Evolutionary conservation across 139 green algal species (phyloP), one percentile per base, ranked within the genome.

Genomic region (Raphidocelis subcapitata): DNA sequence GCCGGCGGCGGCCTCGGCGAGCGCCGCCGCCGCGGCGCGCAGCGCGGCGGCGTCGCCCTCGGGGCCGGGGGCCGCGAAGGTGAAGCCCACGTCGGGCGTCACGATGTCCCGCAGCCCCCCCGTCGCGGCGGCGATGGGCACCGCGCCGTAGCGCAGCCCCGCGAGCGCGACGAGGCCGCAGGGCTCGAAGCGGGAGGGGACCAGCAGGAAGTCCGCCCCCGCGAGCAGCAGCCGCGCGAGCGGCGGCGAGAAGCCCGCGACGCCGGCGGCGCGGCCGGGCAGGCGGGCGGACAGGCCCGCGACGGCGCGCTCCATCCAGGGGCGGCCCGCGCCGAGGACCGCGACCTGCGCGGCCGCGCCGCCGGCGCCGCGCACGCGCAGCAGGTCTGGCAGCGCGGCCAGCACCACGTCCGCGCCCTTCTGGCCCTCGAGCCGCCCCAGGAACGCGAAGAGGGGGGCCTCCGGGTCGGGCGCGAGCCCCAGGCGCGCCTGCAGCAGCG

Each of bases 391-490:
- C 41, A 88, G 68, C 0, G 91, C 88, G 3, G 77, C 82, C 41
- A 96, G 76, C 15, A 97, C 35, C 18, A 96, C 79, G 72, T 97
- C 91, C 37, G 88, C 86, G 12, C 92, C 92, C 76, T 97, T 97
- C 74, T 97, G 92, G 12, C 81, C 49, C 36, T 89, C 87, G 46
- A 97, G 78, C 36, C 92, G 85, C 1, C 92, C 91, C 3, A 97
- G 74, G 76, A 92, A 94, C 1, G 56, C 90, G 54, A 96, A 71
- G 36, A 97, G 74, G 1, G 88, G 87, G 16, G 67, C 78, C 5
- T 12, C 2, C 0, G 84, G 71, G 60, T 87, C 63, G 1, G 77
- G 35, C 0, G 65, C 49, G 36, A 97, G 83, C 14, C 87, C 92
- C 59, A 94, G 65, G 10, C 72, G 46, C 57, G 72, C 62, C 75